Evolutionary conservation across 768 basidiomycete genomes (phyloP).

Genomic region (Saitozyma podzolica): DNA sequence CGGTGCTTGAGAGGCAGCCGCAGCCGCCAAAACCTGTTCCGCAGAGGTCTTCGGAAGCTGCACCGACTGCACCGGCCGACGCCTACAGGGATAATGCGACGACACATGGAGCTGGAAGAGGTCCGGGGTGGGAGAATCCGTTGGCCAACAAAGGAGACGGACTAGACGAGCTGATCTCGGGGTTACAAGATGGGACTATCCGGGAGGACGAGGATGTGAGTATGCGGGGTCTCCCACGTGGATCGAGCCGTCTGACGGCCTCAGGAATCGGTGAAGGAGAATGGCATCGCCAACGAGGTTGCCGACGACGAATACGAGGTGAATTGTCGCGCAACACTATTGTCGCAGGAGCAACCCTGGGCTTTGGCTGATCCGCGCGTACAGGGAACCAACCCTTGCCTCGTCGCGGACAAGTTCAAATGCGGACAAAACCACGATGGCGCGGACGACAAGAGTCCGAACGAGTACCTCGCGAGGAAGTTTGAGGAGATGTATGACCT

Average conservation of each 20-base stretch:
- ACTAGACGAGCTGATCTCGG: conserved; percentile 46
- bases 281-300: too few relatives aligned
- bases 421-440: conserved; percentile 34
- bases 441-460: conserved; percentile 19
- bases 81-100: conserved; percentile 12
- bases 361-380: too few relatives aligned
- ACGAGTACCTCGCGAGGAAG: conserved; percentile 42
- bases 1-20: background rate
- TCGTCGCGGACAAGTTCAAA: conserved; percentile 22
- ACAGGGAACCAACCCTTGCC: background rate
- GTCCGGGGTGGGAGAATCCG: conserved; percentile 33
- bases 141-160: conserved; percentile 25
- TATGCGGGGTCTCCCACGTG: background rate
- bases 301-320: too few relatives aligned
- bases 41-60: background rate
- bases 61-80: conserved; percentile 4
- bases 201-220: conserved; percentile 11
- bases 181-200: conserved; percentile 24
- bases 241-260: too few relatives aligned
- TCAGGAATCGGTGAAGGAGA: too few relatives aligned
- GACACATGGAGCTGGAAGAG: conserved; percentile 20
- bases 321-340: too few relatives aligned
- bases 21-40: background rate
- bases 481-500: conserved; percentile 41
- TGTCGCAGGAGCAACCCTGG: too few relatives aligned